Conservation (phyloP, 257 asterid genomes). For the Anisodus acutangulus region DNA sequence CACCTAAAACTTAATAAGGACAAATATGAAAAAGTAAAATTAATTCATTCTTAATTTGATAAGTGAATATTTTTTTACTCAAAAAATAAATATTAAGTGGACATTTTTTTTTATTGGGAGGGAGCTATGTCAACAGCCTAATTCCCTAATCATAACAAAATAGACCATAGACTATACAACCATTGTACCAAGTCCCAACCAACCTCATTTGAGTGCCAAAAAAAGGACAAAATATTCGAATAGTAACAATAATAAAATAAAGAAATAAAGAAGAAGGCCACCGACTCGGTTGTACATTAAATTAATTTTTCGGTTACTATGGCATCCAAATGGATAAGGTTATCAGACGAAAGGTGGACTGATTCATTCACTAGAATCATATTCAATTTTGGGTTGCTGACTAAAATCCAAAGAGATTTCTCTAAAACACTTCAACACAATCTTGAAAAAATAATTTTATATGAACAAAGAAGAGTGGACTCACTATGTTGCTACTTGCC, state of each 20-base stretch:
- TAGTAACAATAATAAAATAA: background rate
- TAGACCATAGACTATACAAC: background rate
- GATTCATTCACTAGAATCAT: constrained; percentile 23
- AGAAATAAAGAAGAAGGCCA: background rate
- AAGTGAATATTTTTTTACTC: too few relatives aligned
- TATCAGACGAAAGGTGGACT: background rate
- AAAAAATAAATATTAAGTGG: too few relatives aligned
- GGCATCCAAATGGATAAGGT: constrained; percentile 32
- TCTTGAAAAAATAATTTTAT: background rate
- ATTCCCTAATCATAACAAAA: background rate
- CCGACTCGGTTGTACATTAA: constrained; percentile 1
- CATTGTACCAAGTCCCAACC: too few relatives aligned
- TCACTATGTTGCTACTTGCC: background rate
- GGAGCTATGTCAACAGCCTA: background rate
- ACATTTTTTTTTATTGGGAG: too few relatives aligned
- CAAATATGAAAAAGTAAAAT: too few relatives aligned
- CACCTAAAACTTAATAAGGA: too few relatives aligned
- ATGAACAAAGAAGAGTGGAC: background rate
- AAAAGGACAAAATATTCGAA: background rate
- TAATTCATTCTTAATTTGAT: too few relatives aligned
- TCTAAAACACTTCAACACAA: constrained; percentile 20
- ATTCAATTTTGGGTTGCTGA: constrained; percentile 27
- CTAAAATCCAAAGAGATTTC: constrained; percentile 11
- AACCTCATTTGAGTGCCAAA: background rate
- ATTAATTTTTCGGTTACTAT: background rate